phyloP scores from a whole-genome alignment of 2,329 filamentous ascomycete species.

The Penicillium hesseltinei region DNA sequence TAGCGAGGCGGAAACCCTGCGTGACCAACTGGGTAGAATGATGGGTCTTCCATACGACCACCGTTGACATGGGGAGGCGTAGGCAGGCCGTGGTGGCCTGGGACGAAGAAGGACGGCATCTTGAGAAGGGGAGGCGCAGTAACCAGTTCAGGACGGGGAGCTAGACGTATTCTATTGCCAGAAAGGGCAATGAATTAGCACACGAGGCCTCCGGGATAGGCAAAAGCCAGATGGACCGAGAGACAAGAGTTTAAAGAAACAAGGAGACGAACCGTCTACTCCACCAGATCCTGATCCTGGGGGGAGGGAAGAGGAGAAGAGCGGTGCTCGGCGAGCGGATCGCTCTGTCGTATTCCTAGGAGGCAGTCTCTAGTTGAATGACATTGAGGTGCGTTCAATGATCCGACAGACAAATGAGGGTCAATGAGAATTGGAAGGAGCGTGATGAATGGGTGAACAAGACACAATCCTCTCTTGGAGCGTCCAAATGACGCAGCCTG shows the following conservation, averaged over 20 bases:
- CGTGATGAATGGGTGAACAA: conserved; percentile 8
- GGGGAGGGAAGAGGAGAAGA: conserved; percentile 25
- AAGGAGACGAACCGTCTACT: conserved; percentile 43
- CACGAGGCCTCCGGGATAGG: conserved; percentile 4
- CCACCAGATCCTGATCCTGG: conserved; percentile 42
- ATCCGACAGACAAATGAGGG: conserved; percentile 20
- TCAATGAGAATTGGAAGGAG: conserved; percentile 29
- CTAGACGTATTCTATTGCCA: conserved; percentile 34
- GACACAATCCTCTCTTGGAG: conserved; percentile 3
- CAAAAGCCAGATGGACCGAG: conserved; percentile 6
- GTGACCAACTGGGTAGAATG: conserved; percentile 40
- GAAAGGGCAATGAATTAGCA: conserved; percentile 22
- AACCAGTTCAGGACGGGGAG: conserved; percentile 38
- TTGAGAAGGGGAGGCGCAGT: conserved; percentile 17
- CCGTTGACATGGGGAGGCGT: conserved; percentile 43
- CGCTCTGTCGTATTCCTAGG: conserved; percentile 34
- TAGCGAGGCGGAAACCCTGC: conserved; percentile 44
- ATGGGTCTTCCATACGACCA: conserved; percentile 40
- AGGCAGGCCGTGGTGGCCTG: conserved; percentile 41
- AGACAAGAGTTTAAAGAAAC: conserved; percentile 2
- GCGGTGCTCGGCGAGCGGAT: conserved; percentile 42
- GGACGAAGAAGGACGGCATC: conserved; percentile 46
- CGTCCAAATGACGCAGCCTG: neutral
- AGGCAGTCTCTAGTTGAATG: conserved; percentile 39
- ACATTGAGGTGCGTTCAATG: conserved; percentile 38